Conservation (phyloP, 108 stramenopile genomes). For the Mayamaea pseudoterrestris region DNA sequence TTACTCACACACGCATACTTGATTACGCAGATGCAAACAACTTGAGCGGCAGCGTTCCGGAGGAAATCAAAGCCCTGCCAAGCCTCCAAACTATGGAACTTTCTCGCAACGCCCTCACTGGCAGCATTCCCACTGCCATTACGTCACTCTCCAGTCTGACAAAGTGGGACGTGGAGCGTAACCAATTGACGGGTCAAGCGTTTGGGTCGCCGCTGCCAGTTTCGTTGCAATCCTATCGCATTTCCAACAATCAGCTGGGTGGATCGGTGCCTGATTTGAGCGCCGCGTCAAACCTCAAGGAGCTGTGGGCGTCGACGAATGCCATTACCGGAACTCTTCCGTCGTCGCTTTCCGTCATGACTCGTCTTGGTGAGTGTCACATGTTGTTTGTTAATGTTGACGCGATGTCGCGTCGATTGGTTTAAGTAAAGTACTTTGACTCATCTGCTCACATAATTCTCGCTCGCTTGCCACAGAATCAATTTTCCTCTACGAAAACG, state of each 20-base stretch:
- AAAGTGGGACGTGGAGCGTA: constrained; percentile 5
- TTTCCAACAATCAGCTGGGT: constrained; percentile 32
- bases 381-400: too few species aligned
- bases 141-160: constrained; percentile 14
- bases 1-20: background rate
- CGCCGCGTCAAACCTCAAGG: constrained; percentile 21
- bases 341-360: constrained; percentile 6
- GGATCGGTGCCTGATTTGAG: constrained; percentile 9
- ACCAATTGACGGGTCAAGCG: constrained; percentile 13
- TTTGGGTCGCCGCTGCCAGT: constrained; percentile 32
- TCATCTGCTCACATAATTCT: background rate
- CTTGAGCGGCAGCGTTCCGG: constrained; percentile 25
- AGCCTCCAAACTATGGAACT: constrained; percentile 20
- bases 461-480: background rate
- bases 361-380: constrained; percentile 9
- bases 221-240: constrained; percentile 25
- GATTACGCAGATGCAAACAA: constrained; percentile 3
- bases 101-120: constrained; percentile 1
- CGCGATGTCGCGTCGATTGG: background rate
- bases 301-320: constrained; percentile 20
- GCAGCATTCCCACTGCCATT: constrained; percentile 12
- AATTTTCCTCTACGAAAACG: background rate
- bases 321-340: constrained; percentile 19
- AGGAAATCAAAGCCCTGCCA: constrained; percentile 19
- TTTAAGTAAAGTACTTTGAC: background rate